phyloP scores from a whole-genome alignment of 345 rosid genomes.

The Moringa oleifera region DNA sequence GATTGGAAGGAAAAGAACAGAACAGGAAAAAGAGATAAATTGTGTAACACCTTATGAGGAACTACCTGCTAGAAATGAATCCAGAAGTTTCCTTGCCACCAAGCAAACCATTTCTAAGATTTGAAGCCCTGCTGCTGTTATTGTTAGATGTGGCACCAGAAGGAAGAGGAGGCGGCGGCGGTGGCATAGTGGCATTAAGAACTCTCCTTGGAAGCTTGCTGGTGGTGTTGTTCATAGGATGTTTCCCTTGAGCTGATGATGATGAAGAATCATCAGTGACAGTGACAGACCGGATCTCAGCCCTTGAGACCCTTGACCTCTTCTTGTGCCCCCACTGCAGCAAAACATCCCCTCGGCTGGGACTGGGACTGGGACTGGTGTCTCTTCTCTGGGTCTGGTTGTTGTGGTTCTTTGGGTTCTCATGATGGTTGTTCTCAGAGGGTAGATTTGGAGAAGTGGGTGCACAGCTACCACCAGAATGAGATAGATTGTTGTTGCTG shows the following conservation, averaged over 20 bases:
- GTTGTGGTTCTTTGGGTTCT: not conserved
- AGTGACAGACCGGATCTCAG: slow-evolving; percentile 39
- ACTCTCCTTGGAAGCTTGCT: slow-evolving; percentile 30
- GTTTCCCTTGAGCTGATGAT: slow-evolving; percentile 39
- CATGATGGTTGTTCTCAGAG: slow-evolving; percentile 13
- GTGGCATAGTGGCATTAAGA: slow-evolving; percentile 27
- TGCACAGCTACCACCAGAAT: slow-evolving; percentile 4
- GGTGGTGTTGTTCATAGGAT: slow-evolving; percentile 9
- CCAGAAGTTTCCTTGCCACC: slow-evolving; percentile 28
- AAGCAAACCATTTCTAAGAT: slow-evolving; percentile 33
- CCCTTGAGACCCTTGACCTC: slow-evolving; percentile 50
- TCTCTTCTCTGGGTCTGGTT: not conserved
- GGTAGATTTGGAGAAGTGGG: slow-evolving; percentile 20
- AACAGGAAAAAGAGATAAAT: slow-evolving; percentile 3
- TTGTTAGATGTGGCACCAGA: not conserved
- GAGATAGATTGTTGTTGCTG: slow-evolving; percentile 8
- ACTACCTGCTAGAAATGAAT: slow-evolving; percentile 39
- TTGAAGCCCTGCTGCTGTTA: slow-evolving; percentile 11
- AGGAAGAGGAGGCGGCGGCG: slow-evolving; percentile 33
- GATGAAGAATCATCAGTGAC: slow-evolving; percentile 45
- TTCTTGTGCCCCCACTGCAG: slow-evolving; percentile 70
- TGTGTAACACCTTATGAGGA: not conserved
- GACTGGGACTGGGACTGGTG: slow-evolving; percentile 18
- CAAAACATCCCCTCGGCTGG: slow-evolving; percentile 42
- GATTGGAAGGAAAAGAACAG: too few relatives aligned